phyloP scores from a whole-genome alignment of 768 basidiomycete genomes.

The Trametes punicea region DNA sequence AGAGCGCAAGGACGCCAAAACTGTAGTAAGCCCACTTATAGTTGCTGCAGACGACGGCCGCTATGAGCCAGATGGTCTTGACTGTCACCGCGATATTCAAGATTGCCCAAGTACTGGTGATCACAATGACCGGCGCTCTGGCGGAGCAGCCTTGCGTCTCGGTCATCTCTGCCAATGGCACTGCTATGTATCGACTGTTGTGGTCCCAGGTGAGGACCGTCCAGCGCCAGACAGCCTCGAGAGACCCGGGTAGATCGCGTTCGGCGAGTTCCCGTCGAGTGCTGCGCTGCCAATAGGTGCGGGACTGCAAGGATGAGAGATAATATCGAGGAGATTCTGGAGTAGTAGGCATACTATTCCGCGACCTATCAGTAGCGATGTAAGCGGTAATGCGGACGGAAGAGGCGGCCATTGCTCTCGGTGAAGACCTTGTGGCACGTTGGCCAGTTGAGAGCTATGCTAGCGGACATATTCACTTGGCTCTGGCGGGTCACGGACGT shows the following conservation, averaged over 20 bases:
- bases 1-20: conserved; percentile 43
- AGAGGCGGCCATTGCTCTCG: no score
- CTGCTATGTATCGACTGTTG: neutral
- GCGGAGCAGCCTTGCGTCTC: conserved; percentile 46
- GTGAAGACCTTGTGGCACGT: neutral
- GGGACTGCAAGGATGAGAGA: neutral
- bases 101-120: conserved; percentile 42
- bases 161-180: conserved; percentile 27
- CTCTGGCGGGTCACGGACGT: no score
- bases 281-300: conserved; percentile 29
- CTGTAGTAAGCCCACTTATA: conserved; percentile 54
- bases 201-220: conserved; percentile 30
- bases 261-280: conserved; percentile 35
- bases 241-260: conserved; percentile 37
- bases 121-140: conserved; percentile 44
- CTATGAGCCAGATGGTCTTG: conserved; percentile 43
- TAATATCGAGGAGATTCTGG: neutral
- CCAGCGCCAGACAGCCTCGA: conserved; percentile 51
- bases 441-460: no score
- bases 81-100: conserved; percentile 54
- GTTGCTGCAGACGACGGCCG: conserved; percentile 42
- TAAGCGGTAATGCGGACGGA: no score
- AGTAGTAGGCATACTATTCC: neutral
- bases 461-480: no score
- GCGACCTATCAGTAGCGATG: neutral